Base-by-base conservation (phyloP, 2,329 filamentous ascomycete species). In the Chrysoporthe puriensis region DNA sequence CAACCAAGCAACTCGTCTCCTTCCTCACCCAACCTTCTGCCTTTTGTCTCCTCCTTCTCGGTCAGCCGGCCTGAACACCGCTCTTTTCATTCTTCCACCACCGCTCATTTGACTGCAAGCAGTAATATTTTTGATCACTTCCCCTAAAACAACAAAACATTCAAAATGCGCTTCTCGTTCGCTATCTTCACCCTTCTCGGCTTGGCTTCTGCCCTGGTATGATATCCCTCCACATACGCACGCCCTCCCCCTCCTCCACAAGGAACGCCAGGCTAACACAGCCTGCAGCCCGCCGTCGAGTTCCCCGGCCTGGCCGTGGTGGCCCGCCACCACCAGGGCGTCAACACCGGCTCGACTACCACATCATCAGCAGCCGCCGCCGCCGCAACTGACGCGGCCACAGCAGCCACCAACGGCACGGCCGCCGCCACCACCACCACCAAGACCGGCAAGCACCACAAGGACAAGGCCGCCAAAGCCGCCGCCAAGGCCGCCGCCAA, bases 161-260 rank as follows among this genome's bases (percentile, higher is more conserved):
- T 61, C 59, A 61, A 61, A 61, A 61, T 61, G 59, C 59, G 59
- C 44, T 61, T 61, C 59, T 61, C 59, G 16, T 46, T 61, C 59
- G 59, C 42, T 26, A 46, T 61, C 26, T 46, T 61, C 21, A 48
- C 59, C 43, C 59, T 61, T 43, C 42, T 61, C 59, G 59, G 59
- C 21, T n/a, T 61, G 43, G 42, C 43, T 18, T 14, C 59, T 61
- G 59, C 59, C 26, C 21, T 48, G 42, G 59, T 61, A 48, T 46
- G 59, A 18, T 16, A 43, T 16, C 34, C 56, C 6, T 8, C 9
- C 32, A 57, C 16, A 36, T n/a, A 36, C 32, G 16, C 54, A 40
- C 5, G 32, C 32, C 9, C 54, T 32, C 46, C 46, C 46, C 46
- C 46, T 13, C 26, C 50, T 34, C 7, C 54, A 5, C 14, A 26